Conservation (phyloP, 129 eudicot species). For the Dittrichia graveolens region DNA sequence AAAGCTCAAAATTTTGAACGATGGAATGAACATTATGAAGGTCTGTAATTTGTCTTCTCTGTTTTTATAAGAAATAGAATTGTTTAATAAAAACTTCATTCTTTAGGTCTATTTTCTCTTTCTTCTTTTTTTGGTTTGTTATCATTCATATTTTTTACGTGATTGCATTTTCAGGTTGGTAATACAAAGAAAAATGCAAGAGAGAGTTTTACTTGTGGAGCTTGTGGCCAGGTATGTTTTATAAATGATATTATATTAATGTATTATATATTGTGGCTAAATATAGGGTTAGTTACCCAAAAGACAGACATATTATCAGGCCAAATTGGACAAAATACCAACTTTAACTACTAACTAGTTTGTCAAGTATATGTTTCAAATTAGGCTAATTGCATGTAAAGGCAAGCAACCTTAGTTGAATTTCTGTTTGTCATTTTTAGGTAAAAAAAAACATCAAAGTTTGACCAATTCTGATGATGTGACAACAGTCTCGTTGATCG, state of each 20-base stretch:
- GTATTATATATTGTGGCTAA: neutral
- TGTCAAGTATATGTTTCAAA: neutral
- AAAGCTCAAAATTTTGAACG: slow-evolving; percentile 77
- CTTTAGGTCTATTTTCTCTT: neutral
- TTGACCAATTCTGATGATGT: too few species aligned
- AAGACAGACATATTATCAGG: slow-evolving; percentile 4
- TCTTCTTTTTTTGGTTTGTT: neutral
- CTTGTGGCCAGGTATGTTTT: slow-evolving; percentile 90
- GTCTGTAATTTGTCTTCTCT: slow-evolving; percentile 16
- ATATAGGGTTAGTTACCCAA: neutral
- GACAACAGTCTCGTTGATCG: too few species aligned
- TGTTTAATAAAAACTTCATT: neutral
- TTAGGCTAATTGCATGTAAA: neutral
- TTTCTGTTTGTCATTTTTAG: neutral
- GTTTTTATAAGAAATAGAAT: neutral
- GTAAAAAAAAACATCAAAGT: too few species aligned
- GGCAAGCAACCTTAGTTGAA: neutral
- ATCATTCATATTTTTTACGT: slow-evolving; percentile 7
- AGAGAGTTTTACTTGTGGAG: slow-evolving; percentile 92
- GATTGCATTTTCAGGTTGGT: slow-evolving; percentile 52
- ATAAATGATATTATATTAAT: neutral
- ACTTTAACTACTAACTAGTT: neutral
- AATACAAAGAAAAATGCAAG: slow-evolving; percentile 94
- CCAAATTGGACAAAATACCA: neutral
- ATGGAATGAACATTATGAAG: slow-evolving; percentile 58